These are phyloP conservation scores for Mucor indicus DNA, from an alignment of 371 early-diverging fungal genomes.

Conservation along the genomic window DNA sequence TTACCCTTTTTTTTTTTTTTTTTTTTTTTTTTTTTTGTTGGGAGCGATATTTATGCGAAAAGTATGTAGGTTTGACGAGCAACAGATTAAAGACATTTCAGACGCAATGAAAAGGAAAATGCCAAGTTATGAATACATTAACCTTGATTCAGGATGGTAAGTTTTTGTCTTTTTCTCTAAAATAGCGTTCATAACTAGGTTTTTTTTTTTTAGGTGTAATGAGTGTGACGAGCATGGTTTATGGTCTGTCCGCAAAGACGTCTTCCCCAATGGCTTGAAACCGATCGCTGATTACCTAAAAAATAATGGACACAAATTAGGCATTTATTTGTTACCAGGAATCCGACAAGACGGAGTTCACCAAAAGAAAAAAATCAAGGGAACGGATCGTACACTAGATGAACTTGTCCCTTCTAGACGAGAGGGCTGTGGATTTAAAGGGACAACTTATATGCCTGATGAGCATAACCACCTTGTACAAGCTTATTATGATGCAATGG, in stretches of 20 bases:
- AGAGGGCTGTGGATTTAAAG: constrained; percentile 44
- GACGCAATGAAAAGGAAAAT: constrained; percentile 35
- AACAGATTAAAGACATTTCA: constrained; percentile 29
- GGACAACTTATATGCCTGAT: constrained; percentile 40
- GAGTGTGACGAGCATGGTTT: constrained; percentile 38
- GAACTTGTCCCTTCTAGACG: constrained; percentile 19
- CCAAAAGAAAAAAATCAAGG: constrained; percentile 21
- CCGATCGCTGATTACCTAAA: constrained; percentile 26
- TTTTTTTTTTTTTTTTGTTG: too few relatives aligned
- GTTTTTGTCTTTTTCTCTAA: neutral
- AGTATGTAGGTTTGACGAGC: constrained; percentile 40
- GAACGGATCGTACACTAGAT: constrained; percentile 15
- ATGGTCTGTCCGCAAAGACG: constrained; percentile 32
- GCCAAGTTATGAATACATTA: constrained; percentile 43
- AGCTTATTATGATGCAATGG: constrained; percentile 37
- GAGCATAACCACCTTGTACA: constrained; percentile 26
- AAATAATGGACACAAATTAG: constrained; percentile 40
- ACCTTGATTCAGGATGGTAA: constrained; percentile 50
- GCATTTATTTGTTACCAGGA: constrained; percentile 42
- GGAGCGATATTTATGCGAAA: too few relatives aligned
- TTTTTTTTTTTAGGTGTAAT: constrained; percentile 27
- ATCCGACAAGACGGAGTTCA: constrained; percentile 36
- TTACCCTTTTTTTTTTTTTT: too few relatives aligned
- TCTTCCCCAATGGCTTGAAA: constrained; percentile 36
- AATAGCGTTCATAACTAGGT: too few relatives aligned